These are phyloP conservation scores for Sequoiadendron giganteum DNA, from an alignment of 75 land plant species.

Conservation along the genomic window DNA sequence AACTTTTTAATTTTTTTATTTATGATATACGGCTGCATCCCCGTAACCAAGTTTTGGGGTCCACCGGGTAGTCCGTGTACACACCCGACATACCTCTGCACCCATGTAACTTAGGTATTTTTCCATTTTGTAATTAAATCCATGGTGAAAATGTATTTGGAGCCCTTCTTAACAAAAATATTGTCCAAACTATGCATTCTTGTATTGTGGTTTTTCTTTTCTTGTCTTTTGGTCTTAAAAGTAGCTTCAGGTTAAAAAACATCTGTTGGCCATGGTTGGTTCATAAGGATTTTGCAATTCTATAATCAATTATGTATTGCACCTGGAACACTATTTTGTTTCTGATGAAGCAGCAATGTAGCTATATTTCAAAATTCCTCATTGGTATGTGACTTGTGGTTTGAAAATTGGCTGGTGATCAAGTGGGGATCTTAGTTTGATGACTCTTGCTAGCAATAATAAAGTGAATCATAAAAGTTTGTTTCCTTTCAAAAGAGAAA, in stretches of 20 bases:
- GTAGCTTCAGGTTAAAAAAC: background rate
- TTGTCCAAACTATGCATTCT: background rate
- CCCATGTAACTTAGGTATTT: background rate
- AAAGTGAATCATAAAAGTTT: background rate
- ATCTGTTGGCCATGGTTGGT: background rate
- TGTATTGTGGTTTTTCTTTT: background rate
- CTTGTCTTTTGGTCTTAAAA: background rate
- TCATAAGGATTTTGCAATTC: background rate
- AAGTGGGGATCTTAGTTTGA: background rate
- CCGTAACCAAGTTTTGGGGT: too few relatives aligned
- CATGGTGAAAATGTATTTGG: background rate
- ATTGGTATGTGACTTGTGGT: background rate
- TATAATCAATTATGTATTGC: background rate
- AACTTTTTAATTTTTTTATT: too few relatives aligned
- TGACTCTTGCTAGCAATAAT: background rate
- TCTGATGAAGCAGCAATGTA: background rate
- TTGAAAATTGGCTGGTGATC: background rate
- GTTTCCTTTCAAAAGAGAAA: background rate
- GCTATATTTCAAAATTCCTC: background rate
- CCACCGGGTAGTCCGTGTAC: too few relatives aligned
- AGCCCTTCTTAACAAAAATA: background rate
- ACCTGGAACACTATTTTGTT: background rate
- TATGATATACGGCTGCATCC: too few relatives aligned
- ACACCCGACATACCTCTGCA: too few relatives aligned
- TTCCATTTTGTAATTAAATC: background rate